phyloP scores from a whole-genome alignment of 306 rosid genomes.

The Abrus pulchellus region DNA sequence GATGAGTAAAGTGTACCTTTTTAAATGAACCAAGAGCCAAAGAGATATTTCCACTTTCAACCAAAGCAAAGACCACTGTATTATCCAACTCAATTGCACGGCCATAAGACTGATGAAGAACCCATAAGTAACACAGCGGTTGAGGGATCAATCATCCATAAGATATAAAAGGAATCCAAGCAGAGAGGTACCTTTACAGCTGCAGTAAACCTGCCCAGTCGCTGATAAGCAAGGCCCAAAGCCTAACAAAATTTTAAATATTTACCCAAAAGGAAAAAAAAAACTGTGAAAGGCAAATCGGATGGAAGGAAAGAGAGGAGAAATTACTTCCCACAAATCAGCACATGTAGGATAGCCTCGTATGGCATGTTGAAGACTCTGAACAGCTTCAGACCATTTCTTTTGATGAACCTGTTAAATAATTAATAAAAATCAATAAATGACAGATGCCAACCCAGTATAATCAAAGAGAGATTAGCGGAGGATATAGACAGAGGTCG shows the following conservation, averaged over 20 bases:
- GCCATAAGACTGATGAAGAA: conserved; percentile 80
- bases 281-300: background rate
- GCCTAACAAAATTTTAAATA: conserved; percentile 61
- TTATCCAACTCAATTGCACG: conserved; percentile 86
- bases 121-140: conserved; percentile 36
- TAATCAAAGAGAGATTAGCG: conserved; percentile 25
- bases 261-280: background rate
- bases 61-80: conserved; percentile 67
- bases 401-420: conserved; percentile 63
- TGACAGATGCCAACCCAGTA: background rate
- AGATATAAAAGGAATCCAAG: conserved; percentile 31
- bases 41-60: conserved; percentile 88
- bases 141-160: conserved; percentile 15
- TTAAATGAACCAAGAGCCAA: conserved; percentile 76
- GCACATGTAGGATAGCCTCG: conserved; percentile 85
- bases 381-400: conserved; percentile 86
- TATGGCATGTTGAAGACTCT: conserved; percentile 88
- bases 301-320: conserved; percentile 18
- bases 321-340: conserved; percentile 85
- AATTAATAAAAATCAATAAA: conserved; percentile 17
- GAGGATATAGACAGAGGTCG: conserved; percentile 15
- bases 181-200: conserved; percentile 73
- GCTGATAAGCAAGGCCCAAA: conserved; percentile 93
- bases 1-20: conserved; percentile 62
- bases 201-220: conserved; percentile 92